A percentile compares a stretch with the other conserved stretches of the same genome.
These are phyloP conservation scores for Phytopythium helicoides DNA, from an alignment of 352 stramenopile genomes.

Conservation along the genomic window DNA sequence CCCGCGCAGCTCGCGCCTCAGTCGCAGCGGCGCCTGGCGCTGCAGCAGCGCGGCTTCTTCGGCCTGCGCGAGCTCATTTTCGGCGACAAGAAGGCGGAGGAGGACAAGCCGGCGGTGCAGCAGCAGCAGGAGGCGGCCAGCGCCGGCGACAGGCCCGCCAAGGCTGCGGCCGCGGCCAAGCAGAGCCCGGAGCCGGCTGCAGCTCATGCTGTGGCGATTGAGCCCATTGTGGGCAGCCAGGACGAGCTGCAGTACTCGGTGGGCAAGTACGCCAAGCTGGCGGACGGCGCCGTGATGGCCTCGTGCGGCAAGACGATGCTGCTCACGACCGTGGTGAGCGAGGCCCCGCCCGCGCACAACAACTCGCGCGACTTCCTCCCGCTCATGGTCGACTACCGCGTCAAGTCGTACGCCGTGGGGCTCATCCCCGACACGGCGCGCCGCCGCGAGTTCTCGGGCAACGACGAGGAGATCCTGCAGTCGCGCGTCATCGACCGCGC, in stretches of 20 bases:
- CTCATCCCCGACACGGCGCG: conserved; percentile 88
- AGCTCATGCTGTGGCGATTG: conserved; percentile 1
- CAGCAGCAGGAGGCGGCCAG: conserved; percentile 4
- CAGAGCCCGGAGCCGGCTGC: no score
- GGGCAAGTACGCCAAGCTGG: conserved; percentile 80
- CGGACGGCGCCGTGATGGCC: conserved; percentile 83
- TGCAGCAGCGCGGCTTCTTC: conserved; percentile 55
- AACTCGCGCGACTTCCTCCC: conserved; percentile 74
- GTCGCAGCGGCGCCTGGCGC: neutral
- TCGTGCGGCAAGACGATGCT: conserved; percentile 84
- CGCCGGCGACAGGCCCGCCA: neutral
- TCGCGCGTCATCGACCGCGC: conserved; percentile 96
- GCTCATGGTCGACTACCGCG: conserved; percentile 93
- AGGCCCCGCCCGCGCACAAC: conserved; percentile 10
- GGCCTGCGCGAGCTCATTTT: conserved; percentile 69
- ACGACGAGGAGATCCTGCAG: conserved; percentile 95
- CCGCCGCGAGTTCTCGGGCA: conserved; percentile 87
- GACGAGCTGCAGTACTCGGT: conserved; percentile 59
- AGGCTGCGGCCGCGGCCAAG: neutral
- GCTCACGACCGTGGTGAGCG: conserved; percentile 83
- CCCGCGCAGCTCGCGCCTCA: neutral
- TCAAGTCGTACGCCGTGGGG: conserved; percentile 85
- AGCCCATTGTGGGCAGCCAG: conserved; percentile 42
- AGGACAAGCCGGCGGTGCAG: conserved; percentile 12
- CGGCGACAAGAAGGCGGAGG: conserved; percentile 38